phyloP scores from a whole-genome alignment of 1,284 basidiomycete species.

The Apiotrichum laibachii region DNA sequence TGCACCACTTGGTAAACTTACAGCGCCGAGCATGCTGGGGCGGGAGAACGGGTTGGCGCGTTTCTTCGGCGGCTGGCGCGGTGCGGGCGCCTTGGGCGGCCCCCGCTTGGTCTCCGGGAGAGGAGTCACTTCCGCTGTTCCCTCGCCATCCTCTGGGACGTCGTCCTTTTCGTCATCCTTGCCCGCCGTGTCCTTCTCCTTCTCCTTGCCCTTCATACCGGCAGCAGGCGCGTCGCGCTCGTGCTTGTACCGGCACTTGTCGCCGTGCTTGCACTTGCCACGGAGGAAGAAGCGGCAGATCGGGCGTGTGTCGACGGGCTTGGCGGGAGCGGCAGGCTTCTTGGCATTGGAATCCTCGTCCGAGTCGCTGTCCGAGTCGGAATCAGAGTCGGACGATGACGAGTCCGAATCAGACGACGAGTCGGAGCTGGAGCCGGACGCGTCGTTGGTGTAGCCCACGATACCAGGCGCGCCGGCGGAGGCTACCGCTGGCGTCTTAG shows the following conservation, averaged over 20 bases:
- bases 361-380: conserved; percentile 20
- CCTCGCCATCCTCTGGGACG: neutral
- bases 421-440: neutral
- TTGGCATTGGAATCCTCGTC: conserved; percentile 23
- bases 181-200: neutral
- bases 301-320: conserved; percentile 11
- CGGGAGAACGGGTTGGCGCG: conserved; percentile 67
- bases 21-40: conserved; percentile 69
- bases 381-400: conserved; percentile 7
- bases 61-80: conserved; percentile 58
- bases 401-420: conserved; percentile 18
- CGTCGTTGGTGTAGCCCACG: conserved; percentile 1
- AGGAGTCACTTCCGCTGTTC: conserved; percentile 15
- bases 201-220: neutral
- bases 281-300: conserved; percentile 42
- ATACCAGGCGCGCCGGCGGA: neutral
- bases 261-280: conserved; percentile 41
- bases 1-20: conserved; percentile 51
- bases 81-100: conserved; percentile 22
- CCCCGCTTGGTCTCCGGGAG: neutral
- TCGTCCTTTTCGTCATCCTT: neutral
- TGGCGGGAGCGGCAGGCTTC: conserved; percentile 13
- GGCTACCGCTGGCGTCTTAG: neutral
- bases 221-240: neutral
- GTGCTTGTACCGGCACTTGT: conserved; percentile 40